phyloP scores from a whole-genome alignment of 306 rosid species.

The Cicer cuneatum region DNA sequence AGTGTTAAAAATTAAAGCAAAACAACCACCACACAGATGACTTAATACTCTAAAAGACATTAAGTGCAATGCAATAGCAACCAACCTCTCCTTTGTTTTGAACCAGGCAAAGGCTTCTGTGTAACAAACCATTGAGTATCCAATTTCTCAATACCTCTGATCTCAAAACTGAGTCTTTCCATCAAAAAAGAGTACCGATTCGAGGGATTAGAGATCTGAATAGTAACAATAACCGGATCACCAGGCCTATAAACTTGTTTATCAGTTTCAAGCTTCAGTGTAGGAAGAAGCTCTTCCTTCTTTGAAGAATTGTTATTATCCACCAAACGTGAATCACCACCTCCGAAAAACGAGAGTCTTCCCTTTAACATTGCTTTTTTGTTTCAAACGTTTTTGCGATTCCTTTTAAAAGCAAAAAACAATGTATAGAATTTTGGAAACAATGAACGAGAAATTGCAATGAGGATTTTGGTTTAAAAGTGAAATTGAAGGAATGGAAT shows the following conservation, averaged over 20 bases:
- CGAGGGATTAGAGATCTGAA: conserved; percentile 72
- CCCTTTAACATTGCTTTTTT: conserved; percentile 60
- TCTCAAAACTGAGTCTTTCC: conserved; percentile 83
- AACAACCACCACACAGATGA: conserved; percentile 18
- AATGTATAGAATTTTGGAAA: background rate
- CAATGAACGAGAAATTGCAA: conserved; percentile 13
- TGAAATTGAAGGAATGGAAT: conserved; percentile 24
- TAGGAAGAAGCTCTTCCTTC: conserved; percentile 51
- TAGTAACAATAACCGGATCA: conserved; percentile 73
- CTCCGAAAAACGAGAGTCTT: conserved; percentile 70
- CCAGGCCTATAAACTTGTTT: conserved; percentile 89
- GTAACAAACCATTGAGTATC: conserved; percentile 94
- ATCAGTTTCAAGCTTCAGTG: conserved; percentile 75
- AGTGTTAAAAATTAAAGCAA: conserved; percentile 26
- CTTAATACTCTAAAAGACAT: background rate
- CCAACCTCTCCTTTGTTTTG: conserved; percentile 86
- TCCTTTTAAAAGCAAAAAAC: background rate
- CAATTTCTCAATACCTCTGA: conserved; percentile 81
- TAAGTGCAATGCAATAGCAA: conserved; percentile 19
- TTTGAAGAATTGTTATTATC: conserved; percentile 38
- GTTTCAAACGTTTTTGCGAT: background rate
- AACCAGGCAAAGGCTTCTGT: conserved; percentile 75
- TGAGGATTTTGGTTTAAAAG: background rate
- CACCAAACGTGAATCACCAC: conserved; percentile 48
- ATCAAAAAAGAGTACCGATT: conserved; percentile 64